These are phyloP conservation scores for Termitomyces sp. DNA, from an alignment of 768 basidiomycete genomes.

Conservation along the genomic window DNA sequence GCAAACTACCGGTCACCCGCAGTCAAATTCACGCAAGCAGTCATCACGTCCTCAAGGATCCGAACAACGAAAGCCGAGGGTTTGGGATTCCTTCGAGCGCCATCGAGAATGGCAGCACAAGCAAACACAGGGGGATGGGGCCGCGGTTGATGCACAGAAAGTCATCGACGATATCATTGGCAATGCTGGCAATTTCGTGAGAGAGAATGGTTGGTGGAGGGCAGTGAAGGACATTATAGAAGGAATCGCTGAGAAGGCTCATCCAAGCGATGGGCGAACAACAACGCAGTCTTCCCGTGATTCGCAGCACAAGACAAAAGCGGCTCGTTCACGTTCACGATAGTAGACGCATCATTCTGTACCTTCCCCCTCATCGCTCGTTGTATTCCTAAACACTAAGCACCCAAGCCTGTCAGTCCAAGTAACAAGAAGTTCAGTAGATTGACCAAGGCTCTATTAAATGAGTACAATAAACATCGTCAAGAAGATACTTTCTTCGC, in stretches of 20 bases:
- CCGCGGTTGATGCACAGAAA: conserved; percentile 32
- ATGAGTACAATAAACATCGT: neutral
- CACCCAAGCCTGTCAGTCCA: neutral
- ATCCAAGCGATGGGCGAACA: conserved; percentile 9
- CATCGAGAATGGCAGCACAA: conserved; percentile 58
- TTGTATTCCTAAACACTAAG: neutral
- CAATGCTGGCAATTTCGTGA: conserved; percentile 18
- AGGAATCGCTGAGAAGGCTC: neutral
- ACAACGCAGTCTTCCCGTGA: conserved; percentile 4
- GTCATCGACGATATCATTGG: conserved; percentile 40
- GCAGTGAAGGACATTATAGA: conserved; percentile 18
- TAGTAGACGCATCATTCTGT: conserved; percentile 9
- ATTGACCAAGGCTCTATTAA: conserved; percentile 4
- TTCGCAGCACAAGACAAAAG: conserved; percentile 15
- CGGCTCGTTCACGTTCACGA: conserved; percentile 22
- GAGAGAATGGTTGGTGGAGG: conserved; percentile 27
- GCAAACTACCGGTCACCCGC: conserved; percentile 20
- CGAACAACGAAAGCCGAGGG: conserved; percentile 25
- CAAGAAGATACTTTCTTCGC: conserved; percentile 16
- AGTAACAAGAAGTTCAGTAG: neutral
- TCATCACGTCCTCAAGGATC: conserved; percentile 14
- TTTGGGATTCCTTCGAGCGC: conserved; percentile 63
- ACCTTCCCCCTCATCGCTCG: neutral
- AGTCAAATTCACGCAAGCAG: conserved; percentile 16
- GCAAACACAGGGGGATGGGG: conserved; percentile 15